Percentiles rank a stretch among this genome's conserved stretches.
These are phyloP conservation scores for Aspergillus ochraceoroseus DNA, from an alignment of 2,329 filamentous ascomycete species.

Conservation along the genomic window DNA sequence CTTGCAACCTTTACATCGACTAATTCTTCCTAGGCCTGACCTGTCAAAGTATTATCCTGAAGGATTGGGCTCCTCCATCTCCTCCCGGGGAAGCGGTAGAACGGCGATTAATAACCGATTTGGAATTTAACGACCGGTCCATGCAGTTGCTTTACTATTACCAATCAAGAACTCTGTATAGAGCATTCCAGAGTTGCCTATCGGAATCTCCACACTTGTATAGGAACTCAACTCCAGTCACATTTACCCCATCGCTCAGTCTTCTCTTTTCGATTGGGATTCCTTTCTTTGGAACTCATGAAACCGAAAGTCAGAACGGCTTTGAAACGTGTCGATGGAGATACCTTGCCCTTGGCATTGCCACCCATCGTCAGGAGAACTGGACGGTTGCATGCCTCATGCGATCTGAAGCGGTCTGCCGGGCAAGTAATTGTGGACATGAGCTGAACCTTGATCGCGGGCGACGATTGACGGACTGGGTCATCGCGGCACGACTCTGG, in stretches of 20 bases:
- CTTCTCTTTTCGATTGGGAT: constrained; percentile 38
- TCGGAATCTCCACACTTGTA: constrained; percentile 18
- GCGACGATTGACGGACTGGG: constrained; percentile 36
- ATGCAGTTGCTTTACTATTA: constrained; percentile 37
- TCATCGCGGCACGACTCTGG: constrained; percentile 35
- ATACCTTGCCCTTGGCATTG: constrained; percentile 40
- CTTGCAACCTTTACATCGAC: constrained; percentile 1
- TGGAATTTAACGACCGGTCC: constrained; percentile 37
- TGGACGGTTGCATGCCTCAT: constrained; percentile 39
- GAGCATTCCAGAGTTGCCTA: constrained; percentile 31
- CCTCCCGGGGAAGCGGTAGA: neutral
- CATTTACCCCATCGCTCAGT: constrained; percentile 23
- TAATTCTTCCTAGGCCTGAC: constrained; percentile 19
- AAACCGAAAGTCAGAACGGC: constrained; percentile 14
- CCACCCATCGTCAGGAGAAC: constrained; percentile 32
- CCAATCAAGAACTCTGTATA: constrained; percentile 32
- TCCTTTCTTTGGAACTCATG: constrained; percentile 40
- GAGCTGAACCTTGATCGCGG: constrained; percentile 39
- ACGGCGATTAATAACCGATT: constrained; percentile 26
- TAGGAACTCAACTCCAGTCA: constrained; percentile 25
- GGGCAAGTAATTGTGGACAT: constrained; percentile 31
- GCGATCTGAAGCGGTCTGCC: constrained; percentile 31
- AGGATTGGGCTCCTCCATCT: too few species aligned
- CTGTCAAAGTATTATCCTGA: constrained; percentile 11
- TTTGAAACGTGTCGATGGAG: constrained; percentile 33